Base-by-base conservation (phyloP, 2,329 filamentous ascomycete species). In the Penicillium griseofulvum region DNA sequence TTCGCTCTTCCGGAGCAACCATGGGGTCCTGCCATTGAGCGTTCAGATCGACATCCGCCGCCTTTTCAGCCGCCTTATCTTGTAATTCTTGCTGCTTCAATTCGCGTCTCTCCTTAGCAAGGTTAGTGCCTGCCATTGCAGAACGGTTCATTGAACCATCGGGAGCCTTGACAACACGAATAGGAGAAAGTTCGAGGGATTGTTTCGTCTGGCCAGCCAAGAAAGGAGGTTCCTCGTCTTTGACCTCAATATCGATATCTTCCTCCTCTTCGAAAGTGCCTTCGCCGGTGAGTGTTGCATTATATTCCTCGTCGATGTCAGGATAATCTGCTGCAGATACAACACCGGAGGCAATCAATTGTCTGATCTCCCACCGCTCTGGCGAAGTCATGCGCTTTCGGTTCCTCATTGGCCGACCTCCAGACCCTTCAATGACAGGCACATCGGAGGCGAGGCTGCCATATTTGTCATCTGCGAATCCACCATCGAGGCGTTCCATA, bases 1-100 rank as follows among this genome's bases (percentile, higher is more conserved):
- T 88, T 52, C 89, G 83, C 70, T 92, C 85, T 61, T 94, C 89
- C 1, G 90, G 87, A 24, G 87, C 85, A 14, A 91, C 88, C 92
- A 99, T 96, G 0, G 94, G 94, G 71, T 99, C 94, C 55, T 97
- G 89, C 95, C 95, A 99, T 72, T 97, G 91, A 12, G 90, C 86
- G 49, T 88, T 86, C 3, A 99, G 79, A 66, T 97, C 91, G 31
- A 94, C 88, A 66, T 91, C 88, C 0, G 86, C 78, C 2, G 86
- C 82, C 60, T 90, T 86, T 58, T 94, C 86, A 22, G 91, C 88
- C 5, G 84, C 77, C 76, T 89, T 78, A 75, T 89, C 91, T 56
- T 95, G 89, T 0, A 85, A 86, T 74, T 99, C 93, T 69, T 95
- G 89, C 67, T 96, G 90, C 57, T 90, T 86, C 63, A 97, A 66